Base-by-base conservation (phyloP, 805 yeast genomes). In the Yarrowia sp. region DNA sequence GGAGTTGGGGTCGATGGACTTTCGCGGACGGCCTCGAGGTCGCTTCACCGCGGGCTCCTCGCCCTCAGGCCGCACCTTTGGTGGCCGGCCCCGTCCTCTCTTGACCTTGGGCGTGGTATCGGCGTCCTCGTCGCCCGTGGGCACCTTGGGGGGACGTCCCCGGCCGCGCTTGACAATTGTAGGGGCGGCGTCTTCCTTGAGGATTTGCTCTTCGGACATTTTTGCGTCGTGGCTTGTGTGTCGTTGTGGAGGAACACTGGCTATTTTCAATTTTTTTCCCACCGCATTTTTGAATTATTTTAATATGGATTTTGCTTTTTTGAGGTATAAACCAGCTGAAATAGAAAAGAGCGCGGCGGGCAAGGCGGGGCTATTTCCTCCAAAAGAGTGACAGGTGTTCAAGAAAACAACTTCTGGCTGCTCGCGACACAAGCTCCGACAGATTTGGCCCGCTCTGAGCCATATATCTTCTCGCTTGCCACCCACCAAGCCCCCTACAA, bases 281-380 rank as follows among this genome's bases (percentile, higher is more conserved):
- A 14, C 16, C 32, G 33, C 41, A 33, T 51, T 51, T 32, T 25
- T 32, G 16, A 35, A 33, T 51, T 51, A 51, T 51, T 51, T 51
- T 51, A 33, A 51, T 51, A 24, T 35, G 16, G 16, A 22, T 35
- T 35, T 51, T 51, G 42, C 58, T 51, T 51, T 51, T 51, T 51
- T 51, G 58, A 51, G 58, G 58, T 35, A 51, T 51, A 51, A 51
- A 51, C n/a, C n/a, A n/a, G n/a, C n/a, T n/a, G n/a, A n/a, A n/a
- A n/a, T n/a, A n/a, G n/a, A n/a, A n/a, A n/a, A n/a, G n/a, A n/a
- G n/a, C n/a, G n/a, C n/a, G n/a, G n/a, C n/a, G n/a, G n/a, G n/a
- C n/a, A n/a, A n/a, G n/a, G n/a, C n/a, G n/a, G n/a, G n/a, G n/a
- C n/a, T n/a, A n/a, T n/a, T n/a, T n/a, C n/a, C n/a, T n/a, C n/a